These are phyloP conservation scores for Aspergillus kassunensis DNA, from an alignment of 495 filamentous ascomycete genomes.

Conservation along the genomic window DNA sequence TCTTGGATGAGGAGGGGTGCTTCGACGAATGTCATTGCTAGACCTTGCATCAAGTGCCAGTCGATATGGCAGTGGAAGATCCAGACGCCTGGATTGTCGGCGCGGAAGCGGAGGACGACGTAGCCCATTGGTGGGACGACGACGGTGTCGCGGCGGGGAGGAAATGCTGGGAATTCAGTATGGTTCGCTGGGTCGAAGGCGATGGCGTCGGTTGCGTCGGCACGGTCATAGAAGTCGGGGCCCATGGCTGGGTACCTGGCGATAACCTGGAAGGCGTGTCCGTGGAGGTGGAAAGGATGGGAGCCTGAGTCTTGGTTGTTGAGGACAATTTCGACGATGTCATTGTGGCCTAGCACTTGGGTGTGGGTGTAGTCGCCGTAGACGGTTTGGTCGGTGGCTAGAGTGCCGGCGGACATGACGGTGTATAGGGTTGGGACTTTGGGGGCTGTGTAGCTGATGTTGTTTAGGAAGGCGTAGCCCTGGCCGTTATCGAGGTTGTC, in stretches of 20 bases:
- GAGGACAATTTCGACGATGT: constrained; percentile 73
- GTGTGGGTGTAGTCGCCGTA: constrained; percentile 74
- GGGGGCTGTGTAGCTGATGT: constrained; percentile 67
- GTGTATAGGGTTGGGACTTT: constrained; percentile 82
- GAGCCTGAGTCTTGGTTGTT: constrained; percentile 73
- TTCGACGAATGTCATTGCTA: constrained; percentile 46
- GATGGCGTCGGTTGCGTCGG: constrained; percentile 37
- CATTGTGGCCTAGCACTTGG: constrained; percentile 60
- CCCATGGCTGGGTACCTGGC: constrained; percentile 41
- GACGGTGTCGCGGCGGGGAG: constrained; percentile 55
- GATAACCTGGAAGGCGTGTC: constrained; percentile 76
- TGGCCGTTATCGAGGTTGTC: constrained; percentile 41
- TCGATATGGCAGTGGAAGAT: constrained; percentile 64
- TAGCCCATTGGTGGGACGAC: constrained; percentile 52
- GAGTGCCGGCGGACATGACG: constrained; percentile 58
- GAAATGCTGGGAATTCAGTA: constrained; percentile 32
- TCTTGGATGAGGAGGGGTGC: no score
- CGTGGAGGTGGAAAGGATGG: constrained; percentile 88
- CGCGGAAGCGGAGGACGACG: constrained; percentile 64
- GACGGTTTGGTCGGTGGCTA: constrained; percentile 58
- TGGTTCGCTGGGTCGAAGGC: constrained; percentile 38
- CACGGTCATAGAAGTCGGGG: constrained; percentile 38
- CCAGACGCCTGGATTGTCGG: constrained; percentile 63
- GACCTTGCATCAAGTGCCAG: constrained; percentile 53
- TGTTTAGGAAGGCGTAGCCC: constrained; percentile 69